phyloP scores from a whole-genome alignment of 805 yeast species.

The Saccharomycopsis schoenii region DNA sequence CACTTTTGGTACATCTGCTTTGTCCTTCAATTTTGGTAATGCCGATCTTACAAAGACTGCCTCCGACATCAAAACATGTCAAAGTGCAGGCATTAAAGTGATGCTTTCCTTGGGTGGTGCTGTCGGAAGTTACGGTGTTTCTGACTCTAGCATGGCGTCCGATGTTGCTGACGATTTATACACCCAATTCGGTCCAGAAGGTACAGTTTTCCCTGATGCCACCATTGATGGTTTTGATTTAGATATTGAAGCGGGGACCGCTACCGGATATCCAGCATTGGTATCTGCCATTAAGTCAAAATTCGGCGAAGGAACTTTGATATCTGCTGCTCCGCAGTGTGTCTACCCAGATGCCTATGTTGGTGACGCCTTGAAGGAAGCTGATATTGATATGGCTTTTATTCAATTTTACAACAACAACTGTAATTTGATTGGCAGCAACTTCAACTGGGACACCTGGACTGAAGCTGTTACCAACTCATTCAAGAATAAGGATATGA shows the following conservation, averaged over 20 bases:
- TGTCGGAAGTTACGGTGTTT: conserved; percentile 43
- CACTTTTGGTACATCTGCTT: conserved; percentile 32
- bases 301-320: conserved; percentile 43
- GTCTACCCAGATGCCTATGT: conserved; percentile 70
- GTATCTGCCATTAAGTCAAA: conserved; percentile 30
- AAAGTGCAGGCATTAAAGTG: conserved; percentile 66
- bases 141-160: conserved; percentile 6
- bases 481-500: conserved; percentile 60
- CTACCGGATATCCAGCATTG: conserved; percentile 55
- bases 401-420: conserved; percentile 86
- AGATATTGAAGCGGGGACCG: conserved; percentile 63
- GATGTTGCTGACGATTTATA: conserved; percentile 5
- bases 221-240: conserved; percentile 87
- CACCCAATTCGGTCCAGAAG: conserved; percentile 10
- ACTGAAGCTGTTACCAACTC: conserved; percentile 42
- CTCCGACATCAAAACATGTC: conserved; percentile 65
- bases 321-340: conserved; percentile 92
- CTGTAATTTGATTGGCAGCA: conserved; percentile 34
- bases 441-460: conserved; percentile 71
- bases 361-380: conserved; percentile 47
- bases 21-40: conserved; percentile 34
- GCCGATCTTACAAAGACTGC: conserved; percentile 27
- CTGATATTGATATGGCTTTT: conserved; percentile 70
- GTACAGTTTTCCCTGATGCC: conserved; percentile 41
- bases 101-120: conserved; percentile 60